Percentiles rank a stretch among this genome's conserved stretches.
These are phyloP conservation scores for Aspergillus persii DNA, from an alignment of 2,329 filamentous ascomycete genomes.

Conservation along the genomic window DNA sequence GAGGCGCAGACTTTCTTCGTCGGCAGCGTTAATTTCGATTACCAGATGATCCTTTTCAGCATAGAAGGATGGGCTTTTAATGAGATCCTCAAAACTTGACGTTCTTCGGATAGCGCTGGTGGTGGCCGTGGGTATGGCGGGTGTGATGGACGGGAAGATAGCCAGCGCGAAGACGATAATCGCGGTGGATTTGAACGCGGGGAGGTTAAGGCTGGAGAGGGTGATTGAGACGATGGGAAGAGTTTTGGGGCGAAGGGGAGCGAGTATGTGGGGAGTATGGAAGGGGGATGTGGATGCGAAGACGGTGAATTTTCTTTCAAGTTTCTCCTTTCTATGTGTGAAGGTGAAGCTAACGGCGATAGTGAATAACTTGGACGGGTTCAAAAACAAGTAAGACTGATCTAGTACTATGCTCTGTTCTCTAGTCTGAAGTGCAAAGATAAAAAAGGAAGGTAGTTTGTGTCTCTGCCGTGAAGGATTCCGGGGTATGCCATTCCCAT, in stretches of 20 bases:
- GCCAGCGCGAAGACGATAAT: slow-evolving; percentile 21
- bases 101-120: no score
- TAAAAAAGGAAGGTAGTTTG: not conserved
- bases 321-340: no score
- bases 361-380: no score
- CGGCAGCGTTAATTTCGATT: no score
- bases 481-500: slow-evolving; percentile 18
- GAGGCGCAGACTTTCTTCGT: no score
- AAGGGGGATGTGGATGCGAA: slow-evolving; percentile 19
- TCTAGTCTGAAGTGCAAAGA: not conserved
- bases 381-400: not conserved
- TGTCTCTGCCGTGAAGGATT: not conserved
- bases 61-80: no score
- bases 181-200: slow-evolving; percentile 22
- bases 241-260: slow-evolving; percentile 18
- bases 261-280: slow-evolving; percentile 21
- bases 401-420: not conserved
- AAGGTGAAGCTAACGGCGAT: no score
- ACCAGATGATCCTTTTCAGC: no score
- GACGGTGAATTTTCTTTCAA: slow-evolving; percentile 12
- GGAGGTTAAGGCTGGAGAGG: slow-evolving; percentile 22
- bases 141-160: slow-evolving; percentile 33
- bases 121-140: slow-evolving; percentile 29
- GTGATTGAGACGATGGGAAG: slow-evolving; percentile 10
- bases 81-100: no score